A percentile compares a stretch with the other conserved stretches of the same genome.
Conservation (phyloP, 148 eudicot genomes). For the Bassia scoparia region DNA sequence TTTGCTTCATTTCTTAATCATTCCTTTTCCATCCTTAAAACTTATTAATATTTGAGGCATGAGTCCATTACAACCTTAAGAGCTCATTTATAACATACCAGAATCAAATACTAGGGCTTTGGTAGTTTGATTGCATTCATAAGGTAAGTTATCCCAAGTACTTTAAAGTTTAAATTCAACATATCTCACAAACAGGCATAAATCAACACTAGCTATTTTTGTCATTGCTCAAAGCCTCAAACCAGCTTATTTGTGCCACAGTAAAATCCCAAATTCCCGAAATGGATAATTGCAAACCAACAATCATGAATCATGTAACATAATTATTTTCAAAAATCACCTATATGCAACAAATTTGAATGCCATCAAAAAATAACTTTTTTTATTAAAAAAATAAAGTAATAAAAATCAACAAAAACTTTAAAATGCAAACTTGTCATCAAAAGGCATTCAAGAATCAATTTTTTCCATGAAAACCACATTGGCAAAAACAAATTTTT, state of each 20-base stretch:
- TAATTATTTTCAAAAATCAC: background rate
- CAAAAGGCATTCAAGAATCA: background rate
- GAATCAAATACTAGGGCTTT: background rate
- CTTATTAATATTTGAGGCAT: background rate
- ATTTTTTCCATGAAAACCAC: background rate
- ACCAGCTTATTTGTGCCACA: background rate
- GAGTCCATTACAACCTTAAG: background rate
- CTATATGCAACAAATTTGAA: background rate
- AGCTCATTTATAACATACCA: background rate
- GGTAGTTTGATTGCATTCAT: background rate
- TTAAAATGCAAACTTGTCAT: background rate
- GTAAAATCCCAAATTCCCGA: background rate
- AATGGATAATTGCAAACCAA: no score
- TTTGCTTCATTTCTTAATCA: no score
- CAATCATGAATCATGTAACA: no score
- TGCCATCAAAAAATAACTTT: background rate
- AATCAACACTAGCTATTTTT: background rate
- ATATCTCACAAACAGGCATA: background rate
- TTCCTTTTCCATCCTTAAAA: background rate
- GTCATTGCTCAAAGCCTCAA: background rate
- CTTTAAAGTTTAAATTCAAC: background rate
- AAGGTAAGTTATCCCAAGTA: background rate
- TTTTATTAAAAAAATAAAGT: no score
- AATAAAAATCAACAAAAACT: no score
- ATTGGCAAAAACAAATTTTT: background rate